Evolutionary conservation across 257 asterid genomes (phyloP).

Genomic region (Leptodermis oblonga): DNA sequence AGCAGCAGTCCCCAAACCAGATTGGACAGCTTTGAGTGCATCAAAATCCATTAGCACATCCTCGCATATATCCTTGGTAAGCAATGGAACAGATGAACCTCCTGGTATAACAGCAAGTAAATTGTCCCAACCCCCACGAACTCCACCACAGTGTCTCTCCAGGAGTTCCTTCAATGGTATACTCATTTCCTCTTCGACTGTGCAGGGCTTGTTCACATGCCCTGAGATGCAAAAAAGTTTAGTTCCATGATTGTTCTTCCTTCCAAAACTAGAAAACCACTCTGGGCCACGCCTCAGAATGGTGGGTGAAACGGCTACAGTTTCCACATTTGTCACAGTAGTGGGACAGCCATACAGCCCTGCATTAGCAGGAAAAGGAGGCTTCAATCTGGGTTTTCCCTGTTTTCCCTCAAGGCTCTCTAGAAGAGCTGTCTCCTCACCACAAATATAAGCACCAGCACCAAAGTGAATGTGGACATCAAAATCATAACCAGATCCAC

Average conservation of each 20-base stretch:
- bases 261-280: constrained; percentile 95
- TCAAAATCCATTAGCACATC: constrained; percentile 98
- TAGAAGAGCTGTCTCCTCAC: constrained; percentile 97
- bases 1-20: constrained; percentile 98
- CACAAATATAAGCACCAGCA: constrained; percentile 98
- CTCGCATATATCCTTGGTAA: constrained; percentile 78
- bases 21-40: constrained; percentile 95
- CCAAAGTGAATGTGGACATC: constrained; percentile 95
- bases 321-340: constrained; percentile 94
- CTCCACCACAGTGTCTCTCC: constrained; percentile 97
- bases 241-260: constrained; percentile 94
- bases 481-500: constrained; percentile 95
- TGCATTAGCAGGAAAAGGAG: constrained; percentile 97
- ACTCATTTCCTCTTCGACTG: constrained; percentile 99
- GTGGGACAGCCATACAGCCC: constrained; percentile 98
- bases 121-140: constrained; percentile 98
- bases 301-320: constrained; percentile 98
- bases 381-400: constrained; percentile 98
- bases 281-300: constrained; percentile 97
- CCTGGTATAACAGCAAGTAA: constrained; percentile 94
- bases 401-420: constrained; percentile 99
- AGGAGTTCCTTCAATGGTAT: constrained; percentile 84
- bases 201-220: constrained; percentile 97
- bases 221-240: constrained; percentile 93
- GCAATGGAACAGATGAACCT: constrained; percentile 91